Conservation (phyloP, 257 asterid genomes). For the Jaltomata sinuosa region DNA sequence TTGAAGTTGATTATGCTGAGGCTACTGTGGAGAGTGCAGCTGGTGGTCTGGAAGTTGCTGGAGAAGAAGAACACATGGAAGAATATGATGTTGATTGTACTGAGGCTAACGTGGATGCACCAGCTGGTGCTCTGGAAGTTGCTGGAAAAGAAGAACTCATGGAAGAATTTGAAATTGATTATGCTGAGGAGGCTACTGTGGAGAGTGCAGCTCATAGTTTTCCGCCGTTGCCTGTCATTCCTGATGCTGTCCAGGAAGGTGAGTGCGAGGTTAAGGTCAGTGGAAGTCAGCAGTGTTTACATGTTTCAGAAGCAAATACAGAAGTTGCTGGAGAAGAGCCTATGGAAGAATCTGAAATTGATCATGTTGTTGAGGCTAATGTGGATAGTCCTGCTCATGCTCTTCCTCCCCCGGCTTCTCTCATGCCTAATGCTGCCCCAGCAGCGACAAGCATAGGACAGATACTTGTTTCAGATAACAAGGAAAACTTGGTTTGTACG, state of each 20-base stretch:
- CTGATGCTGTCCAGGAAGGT: not conserved
- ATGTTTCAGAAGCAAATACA: not conserved
- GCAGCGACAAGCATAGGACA: not conserved
- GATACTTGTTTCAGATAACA: constrained; percentile 28
- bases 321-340: not conserved
- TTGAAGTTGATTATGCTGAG: too few species aligned
- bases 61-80: not conserved
- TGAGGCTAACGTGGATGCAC: not conserved
- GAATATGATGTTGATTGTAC: not conserved
- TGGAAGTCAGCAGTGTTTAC: not conserved
- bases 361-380: not conserved
- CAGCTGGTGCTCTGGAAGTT: not conserved
- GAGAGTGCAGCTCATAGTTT: not conserved
- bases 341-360: not conserved
- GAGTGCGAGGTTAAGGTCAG: not conserved
- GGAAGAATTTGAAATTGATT: not conserved
- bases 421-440: not conserved
- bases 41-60: not conserved
- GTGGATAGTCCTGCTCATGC: not conserved
- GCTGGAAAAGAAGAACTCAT: not conserved
- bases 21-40: too few species aligned
- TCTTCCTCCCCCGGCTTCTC: not conserved
- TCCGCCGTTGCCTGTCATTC: not conserved
- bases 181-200: not conserved
- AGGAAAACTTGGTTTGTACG: constrained; percentile 22